Evolutionary conservation across 768 basidiomycete species (phyloP), one percentile per base, ranked within the genome.

Genomic region (Tulasnella sp.): DNA sequence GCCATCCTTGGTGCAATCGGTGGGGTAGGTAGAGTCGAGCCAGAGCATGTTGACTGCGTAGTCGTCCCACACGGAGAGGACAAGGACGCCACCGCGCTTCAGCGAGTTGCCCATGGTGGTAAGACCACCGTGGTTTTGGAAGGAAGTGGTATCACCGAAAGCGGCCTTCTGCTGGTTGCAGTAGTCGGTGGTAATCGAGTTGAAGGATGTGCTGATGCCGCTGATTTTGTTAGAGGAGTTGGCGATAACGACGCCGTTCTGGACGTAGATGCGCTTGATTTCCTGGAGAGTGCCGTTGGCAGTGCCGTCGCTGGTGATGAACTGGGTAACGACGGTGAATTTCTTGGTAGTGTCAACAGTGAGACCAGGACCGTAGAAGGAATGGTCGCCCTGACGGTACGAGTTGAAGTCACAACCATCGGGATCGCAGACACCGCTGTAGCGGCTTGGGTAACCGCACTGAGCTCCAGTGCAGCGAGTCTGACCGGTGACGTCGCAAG

Each of bases 331-430:
- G 79, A 88, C 86, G 75, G 88, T 89, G 84, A 89, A 84, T 79
- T 83, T 84, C 78, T 82, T 80, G 81, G 76, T 83, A 80, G 87
- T 89, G 84, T 88, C 86, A 81, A 89, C 85, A 74, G 83, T 86
- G 80, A 80, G 79, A 77, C 85, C 85, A n/a, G 80, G 80, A 52
- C 88, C 88, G 80, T 85, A 84, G 86, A 88, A 89, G 72, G 80
- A 77, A 11, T 67, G 70, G 81, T 84, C 80, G 40, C 88, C 87
- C 86, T 87, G 84, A 80, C 88, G 87, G 85, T 80, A 89, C 37
- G 88, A 87, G 86, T 88, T 89, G 85, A 88, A 89, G 80, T 89
- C 88, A 82, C 88, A 89, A 67, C 88, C 88, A 78, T 87, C 87
- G 78, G 84, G 83, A 82, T 89, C 88, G 82, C 88, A 89, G 58